Conservation (phyloP, 208 protist genomes). For the Trypanosoma boissoni region DNA sequence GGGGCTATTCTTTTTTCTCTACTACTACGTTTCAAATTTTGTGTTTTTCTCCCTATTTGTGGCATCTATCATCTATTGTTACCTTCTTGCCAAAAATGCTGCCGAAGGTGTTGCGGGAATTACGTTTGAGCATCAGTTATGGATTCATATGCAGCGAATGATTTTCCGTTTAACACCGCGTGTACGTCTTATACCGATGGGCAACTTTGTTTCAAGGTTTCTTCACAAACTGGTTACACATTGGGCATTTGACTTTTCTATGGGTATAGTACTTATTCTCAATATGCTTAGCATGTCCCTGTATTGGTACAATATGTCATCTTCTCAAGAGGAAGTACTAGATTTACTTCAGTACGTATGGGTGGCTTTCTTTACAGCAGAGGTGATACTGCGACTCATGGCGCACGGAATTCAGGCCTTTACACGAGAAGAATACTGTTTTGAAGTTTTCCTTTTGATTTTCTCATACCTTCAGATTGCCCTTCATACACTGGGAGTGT, state of each 20-base stretch:
- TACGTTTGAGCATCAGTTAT: slow-evolving; percentile 75
- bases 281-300: slow-evolving; percentile 89
- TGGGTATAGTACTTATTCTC: slow-evolving; percentile 59
- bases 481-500: slow-evolving; percentile 46
- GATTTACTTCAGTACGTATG: slow-evolving; percentile 82
- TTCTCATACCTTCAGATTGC: slow-evolving; percentile 83
- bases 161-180: slow-evolving; percentile 58
- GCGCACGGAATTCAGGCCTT: slow-evolving; percentile 82
- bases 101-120: slow-evolving; percentile 52
- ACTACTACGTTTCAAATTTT: slow-evolving; percentile 89
- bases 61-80: slow-evolving; percentile 87
- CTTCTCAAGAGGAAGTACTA: slow-evolving; percentile 41
- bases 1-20: slow-evolving; percentile 87
- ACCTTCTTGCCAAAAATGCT: slow-evolving; percentile 68
- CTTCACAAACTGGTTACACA: slow-evolving; percentile 58
- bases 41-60: slow-evolving; percentile 90
- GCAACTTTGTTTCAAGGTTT: slow-evolving; percentile 45
- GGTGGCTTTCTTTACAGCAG: slow-evolving; percentile 81
- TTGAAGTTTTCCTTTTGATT: slow-evolving; percentile 73
- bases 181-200: slow-evolving; percentile 52
- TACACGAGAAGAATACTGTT: slow-evolving; percentile 74
- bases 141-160: slow-evolving; percentile 77
- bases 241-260: slow-evolving; percentile 60
- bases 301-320: slow-evolving; percentile 75
- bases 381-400: slow-evolving; percentile 72